Conservation (phyloP, 352 stramenopile species). For the Globisporangium paroecandrum region DNA sequence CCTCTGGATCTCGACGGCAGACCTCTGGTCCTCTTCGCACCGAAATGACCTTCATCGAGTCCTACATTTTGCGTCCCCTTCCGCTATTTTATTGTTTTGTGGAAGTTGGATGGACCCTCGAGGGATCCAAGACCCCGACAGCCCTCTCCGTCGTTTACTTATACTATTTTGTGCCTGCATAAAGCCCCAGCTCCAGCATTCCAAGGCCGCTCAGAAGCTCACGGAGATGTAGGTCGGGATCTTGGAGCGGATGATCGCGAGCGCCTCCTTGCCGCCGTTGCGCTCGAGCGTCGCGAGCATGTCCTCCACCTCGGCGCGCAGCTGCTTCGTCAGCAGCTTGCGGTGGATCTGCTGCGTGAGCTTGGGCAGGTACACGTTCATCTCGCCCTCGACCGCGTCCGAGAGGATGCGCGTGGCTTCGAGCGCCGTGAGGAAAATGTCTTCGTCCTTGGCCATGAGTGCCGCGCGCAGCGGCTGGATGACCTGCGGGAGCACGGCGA, state of each 20-base stretch:
- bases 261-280: slow-evolving; percentile 69
- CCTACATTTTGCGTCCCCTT: neutral
- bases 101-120: neutral
- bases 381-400: slow-evolving; percentile 59
- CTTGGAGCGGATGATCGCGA: slow-evolving; percentile 73
- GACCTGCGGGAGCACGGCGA: slow-evolving; percentile 52
- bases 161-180: neutral
- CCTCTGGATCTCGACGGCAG: neutral
- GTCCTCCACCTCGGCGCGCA: slow-evolving; percentile 54
- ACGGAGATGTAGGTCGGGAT: slow-evolving; percentile 76
- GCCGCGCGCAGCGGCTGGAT: slow-evolving; percentile 56
- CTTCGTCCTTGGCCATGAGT: slow-evolving; percentile 67
- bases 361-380: slow-evolving; percentile 74
- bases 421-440: slow-evolving; percentile 67
- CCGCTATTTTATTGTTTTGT: neutral
- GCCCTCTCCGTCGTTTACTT: too few relatives aligned
- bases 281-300: slow-evolving; percentile 62
- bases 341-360: slow-evolving; percentile 78
- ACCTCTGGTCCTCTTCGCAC: neutral
- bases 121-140: neutral
- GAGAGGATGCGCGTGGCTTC: slow-evolving; percentile 65
- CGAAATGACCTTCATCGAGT: neutral
- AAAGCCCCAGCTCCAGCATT: neutral
- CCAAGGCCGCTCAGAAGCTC: slow-evolving; percentile 6
- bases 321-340: slow-evolving; percentile 57